phyloP scores from a whole-genome alignment of 371 early-diverging fungal species.

The Mortierella sp. region DNA sequence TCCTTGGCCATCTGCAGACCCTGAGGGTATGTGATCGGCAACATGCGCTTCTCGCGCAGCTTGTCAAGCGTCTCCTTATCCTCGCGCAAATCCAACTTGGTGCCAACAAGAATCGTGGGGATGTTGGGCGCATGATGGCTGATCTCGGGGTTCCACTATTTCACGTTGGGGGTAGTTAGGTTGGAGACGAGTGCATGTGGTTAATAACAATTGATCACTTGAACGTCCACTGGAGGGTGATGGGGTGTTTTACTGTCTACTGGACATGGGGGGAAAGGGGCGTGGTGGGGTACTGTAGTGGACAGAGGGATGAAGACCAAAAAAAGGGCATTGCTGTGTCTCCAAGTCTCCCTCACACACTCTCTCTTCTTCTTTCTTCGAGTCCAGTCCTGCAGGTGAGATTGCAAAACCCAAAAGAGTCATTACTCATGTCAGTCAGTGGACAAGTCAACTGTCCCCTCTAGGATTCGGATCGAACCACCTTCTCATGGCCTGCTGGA shows the following conservation, averaged over 20 bases:
- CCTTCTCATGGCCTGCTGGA: neutral
- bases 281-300: neutral
- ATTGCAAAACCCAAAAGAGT: neutral
- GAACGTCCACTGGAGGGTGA: no score
- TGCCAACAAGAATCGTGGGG: slow-evolving; percentile 98
- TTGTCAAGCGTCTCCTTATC: slow-evolving; percentile 91
- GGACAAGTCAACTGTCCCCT: no score
- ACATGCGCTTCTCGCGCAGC: slow-evolving; percentile 88
- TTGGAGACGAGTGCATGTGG: neutral
- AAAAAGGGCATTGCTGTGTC: neutral
- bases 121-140: slow-evolving; percentile 95
- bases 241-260: slow-evolving; percentile 1
- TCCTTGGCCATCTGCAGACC: slow-evolving; percentile 93
- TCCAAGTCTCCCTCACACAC: neutral
- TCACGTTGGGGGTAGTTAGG: neutral
- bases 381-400: no score
- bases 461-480: no score
- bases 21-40: slow-evolving; percentile 92
- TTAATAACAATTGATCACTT: neutral
- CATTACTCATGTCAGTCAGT: no score
- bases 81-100: slow-evolving; percentile 98
- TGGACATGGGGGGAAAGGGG: neutral
- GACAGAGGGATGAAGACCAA: neutral
- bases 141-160: slow-evolving; percentile 96
- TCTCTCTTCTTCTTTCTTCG: no score